Evolutionary conservation across 768 basidiomycete species (phyloP).

Genomic region (Boletus eberwhitei): DNA sequence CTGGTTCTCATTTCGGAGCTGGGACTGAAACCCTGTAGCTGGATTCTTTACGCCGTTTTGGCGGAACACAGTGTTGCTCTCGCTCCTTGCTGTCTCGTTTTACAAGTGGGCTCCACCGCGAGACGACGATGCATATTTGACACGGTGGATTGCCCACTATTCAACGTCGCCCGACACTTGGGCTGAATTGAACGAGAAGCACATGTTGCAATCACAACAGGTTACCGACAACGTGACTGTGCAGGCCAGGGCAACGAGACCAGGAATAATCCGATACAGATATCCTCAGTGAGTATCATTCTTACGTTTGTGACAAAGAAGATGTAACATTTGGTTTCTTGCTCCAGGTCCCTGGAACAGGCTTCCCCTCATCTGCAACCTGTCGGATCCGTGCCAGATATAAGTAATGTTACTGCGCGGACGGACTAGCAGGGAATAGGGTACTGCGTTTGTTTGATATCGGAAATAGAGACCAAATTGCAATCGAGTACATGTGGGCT

Average conservation of each 20-base stretch:
- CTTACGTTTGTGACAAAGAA: neutral
- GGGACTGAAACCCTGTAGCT: constrained; percentile 15
- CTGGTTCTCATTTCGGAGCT: neutral
- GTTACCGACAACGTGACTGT: constrained; percentile 40
- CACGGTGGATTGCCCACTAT: constrained; percentile 63
- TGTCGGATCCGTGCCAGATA: constrained; percentile 47
- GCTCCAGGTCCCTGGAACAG: constrained; percentile 51
- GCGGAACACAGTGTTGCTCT: constrained; percentile 56
- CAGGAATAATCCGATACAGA: constrained; percentile 56
- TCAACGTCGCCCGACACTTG: constrained; percentile 51
- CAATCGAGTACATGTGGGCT: neutral
- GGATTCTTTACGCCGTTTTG: constrained; percentile 68
- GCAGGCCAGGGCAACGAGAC: constrained; percentile 41
- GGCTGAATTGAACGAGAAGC: constrained; percentile 53
- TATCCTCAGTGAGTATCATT: constrained; percentile 66
- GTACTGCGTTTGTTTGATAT: neutral
- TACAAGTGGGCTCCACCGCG: constrained; percentile 70
- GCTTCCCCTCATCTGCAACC: constrained; percentile 57
- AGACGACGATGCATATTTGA: constrained; percentile 58
- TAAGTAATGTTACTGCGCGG: constrained; percentile 36
- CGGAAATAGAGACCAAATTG: neutral
- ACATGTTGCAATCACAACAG: constrained; percentile 45
- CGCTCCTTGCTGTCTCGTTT: constrained; percentile 47
- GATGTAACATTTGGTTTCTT: neutral
- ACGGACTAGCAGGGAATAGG: constrained; percentile 13